Evolutionary conservation across 768 basidiomycete genomes (phyloP).

Genomic region (Tubosaeta sp.): DNA sequence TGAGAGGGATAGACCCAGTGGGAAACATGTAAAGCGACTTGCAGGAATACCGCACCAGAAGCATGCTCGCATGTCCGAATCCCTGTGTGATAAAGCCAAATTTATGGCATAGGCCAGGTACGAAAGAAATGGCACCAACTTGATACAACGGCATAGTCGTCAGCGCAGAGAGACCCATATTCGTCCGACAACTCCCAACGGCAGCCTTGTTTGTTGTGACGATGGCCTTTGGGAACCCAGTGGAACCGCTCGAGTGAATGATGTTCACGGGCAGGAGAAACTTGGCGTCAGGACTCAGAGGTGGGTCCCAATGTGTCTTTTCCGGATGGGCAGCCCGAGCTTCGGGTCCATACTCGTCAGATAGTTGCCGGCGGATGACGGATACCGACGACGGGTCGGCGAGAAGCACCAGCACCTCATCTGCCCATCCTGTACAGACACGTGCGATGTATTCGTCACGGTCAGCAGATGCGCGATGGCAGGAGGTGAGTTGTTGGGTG

Average conservation of each 20-base stretch:
- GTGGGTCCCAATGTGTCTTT: conserved; percentile 19
- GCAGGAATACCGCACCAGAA: conserved; percentile 41
- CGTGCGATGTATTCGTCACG: conserved; percentile 16
- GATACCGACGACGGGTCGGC: conserved; percentile 19
- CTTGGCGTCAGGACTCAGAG: conserved; percentile 20
- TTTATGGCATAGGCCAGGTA: neutral
- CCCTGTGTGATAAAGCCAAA: conserved; percentile 6
- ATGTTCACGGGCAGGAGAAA: conserved; percentile 17
- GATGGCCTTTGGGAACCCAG: conserved; percentile 48
- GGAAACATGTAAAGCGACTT: conserved; percentile 43
- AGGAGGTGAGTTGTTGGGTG: conserved; percentile 42
- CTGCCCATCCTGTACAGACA: conserved; percentile 24
- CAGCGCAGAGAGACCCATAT: conserved; percentile 21
- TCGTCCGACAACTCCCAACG: conserved; percentile 33
- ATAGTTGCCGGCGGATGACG: conserved; percentile 21
- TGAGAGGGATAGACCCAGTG: conserved; percentile 40
- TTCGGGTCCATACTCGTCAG: conserved; percentile 11
- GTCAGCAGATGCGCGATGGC: conserved; percentile 44
- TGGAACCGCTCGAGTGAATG: conserved; percentile 32
- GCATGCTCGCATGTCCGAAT: conserved; percentile 24
- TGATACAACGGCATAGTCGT: conserved; percentile 30
- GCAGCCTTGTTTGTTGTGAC: conserved; percentile 34
- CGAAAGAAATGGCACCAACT: conserved; percentile 18
- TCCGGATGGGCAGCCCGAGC: conserved; percentile 16
- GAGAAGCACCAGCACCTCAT: conserved; percentile 14